phyloP scores from a whole-genome alignment of 2,329 filamentous ascomycete species.

The Aspergillus transmontanensis region DNA sequence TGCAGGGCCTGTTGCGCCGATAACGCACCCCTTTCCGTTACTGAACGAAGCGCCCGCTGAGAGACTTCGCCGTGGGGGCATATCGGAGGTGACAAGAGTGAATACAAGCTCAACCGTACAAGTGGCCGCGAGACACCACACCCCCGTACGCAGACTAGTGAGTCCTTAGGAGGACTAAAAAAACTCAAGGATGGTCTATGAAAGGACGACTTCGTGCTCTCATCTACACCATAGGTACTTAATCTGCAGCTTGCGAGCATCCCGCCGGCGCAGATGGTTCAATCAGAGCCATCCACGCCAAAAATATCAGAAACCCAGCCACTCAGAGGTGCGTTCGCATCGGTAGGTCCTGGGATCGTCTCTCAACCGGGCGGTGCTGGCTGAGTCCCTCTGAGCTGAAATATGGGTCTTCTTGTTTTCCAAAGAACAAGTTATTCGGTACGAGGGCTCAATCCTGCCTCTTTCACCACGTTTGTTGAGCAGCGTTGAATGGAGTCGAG shows the following conservation, averaged over 20 bases:
- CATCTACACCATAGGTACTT: background rate
- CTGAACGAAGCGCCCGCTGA: background rate
- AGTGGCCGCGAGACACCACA: background rate
- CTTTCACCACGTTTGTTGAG: background rate
- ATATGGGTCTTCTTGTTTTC: background rate
- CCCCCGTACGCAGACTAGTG: background rate
- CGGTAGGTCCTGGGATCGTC: slow-evolving; percentile 3
- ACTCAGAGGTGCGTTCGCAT: slow-evolving; percentile 2
- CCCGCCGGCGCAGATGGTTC: background rate
- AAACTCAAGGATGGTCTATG: background rate
- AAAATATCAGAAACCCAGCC: slow-evolving; percentile 7
- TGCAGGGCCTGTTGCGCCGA: background rate
- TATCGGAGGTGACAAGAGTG: background rate
- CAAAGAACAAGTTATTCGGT: background rate
- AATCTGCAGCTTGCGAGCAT: background rate
- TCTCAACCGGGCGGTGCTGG: background rate
- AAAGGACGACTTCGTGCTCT: background rate
- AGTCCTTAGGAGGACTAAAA: slow-evolving; percentile 2
- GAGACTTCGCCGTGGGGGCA: background rate
- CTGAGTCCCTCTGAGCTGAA: slow-evolving; percentile 1
- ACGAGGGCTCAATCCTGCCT: background rate
- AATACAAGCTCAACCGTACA: background rate
- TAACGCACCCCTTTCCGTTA: background rate
- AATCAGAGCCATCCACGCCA: background rate
- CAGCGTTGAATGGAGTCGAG: background rate